Evolutionary conservation across 345 rosid species (phyloP).

Genomic region (Reutealis trisperma): DNA sequence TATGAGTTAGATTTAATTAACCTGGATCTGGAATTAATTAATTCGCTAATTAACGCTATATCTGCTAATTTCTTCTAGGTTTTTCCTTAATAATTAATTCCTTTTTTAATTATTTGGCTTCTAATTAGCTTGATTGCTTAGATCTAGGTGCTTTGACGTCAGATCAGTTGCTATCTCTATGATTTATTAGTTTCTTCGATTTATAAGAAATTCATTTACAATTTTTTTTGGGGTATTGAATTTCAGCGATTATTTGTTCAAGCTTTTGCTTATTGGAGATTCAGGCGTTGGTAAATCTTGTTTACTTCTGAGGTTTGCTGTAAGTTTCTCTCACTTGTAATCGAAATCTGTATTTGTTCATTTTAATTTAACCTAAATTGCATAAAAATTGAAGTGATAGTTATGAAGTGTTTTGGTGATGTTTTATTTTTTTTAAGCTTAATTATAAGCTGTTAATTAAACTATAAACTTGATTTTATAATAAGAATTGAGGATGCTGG

Average conservation of each 20-base stretch:
- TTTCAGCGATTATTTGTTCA: constrained; percentile 40
- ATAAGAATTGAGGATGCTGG: not conserved
- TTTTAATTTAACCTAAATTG: too few species aligned
- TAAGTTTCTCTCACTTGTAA: constrained; percentile 10
- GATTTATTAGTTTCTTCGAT: not conserved
- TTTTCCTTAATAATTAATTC: too few species aligned
- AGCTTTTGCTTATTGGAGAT: constrained; percentile 41
- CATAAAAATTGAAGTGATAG: not conserved
- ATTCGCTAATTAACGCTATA: not conserved
- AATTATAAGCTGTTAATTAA: not conserved
- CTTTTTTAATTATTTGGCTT: not conserved
- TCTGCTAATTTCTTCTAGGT: too few species aligned
- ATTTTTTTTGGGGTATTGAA: not conserved
- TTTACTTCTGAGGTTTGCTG: constrained; percentile 37
- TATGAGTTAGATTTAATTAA: not conserved
- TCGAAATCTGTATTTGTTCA: not conserved
- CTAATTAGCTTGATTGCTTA: constrained; percentile 14
- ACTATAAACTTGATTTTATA: not conserved
- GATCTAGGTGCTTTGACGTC: constrained; percentile 31
- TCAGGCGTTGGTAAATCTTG: constrained; percentile 40
- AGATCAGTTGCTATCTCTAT: constrained; percentile 26
- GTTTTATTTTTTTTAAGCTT: not conserved
- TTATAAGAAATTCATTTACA: not conserved
- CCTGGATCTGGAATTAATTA: constrained; percentile 15
- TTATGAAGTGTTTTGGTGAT: not conserved